Evolutionary conservation across 768 basidiomycete genomes (phyloP).

Genomic region (Tylopilus intermedius): DNA sequence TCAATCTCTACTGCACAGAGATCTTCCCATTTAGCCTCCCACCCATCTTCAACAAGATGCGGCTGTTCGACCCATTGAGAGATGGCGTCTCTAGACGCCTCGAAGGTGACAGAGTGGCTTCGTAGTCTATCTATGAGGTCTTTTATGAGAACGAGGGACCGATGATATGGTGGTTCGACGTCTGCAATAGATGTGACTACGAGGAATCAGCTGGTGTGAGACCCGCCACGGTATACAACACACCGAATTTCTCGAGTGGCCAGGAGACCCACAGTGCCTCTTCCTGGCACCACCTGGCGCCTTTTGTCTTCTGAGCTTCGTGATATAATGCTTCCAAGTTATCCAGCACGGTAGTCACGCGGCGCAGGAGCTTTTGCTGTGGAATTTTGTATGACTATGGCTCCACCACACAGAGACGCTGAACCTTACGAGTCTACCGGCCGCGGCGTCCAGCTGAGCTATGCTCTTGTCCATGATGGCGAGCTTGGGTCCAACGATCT

Average conservation of each 20-base stretch:
- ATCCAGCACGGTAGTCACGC: conserved; percentile 60
- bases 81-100: conserved; percentile 59
- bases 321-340: conserved; percentile 57
- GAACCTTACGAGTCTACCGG: conserved; percentile 59
- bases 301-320: conserved; percentile 69
- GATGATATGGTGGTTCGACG: conserved; percentile 61
- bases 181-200: conserved; percentile 53
- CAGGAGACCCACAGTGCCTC: conserved; percentile 81
- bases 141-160: conserved; percentile 53
- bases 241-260: conserved; percentile 77
- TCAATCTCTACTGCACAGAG: conserved; percentile 74
- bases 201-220: background rate
- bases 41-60: conserved; percentile 60
- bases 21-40: conserved; percentile 74
- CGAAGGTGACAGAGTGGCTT: conserved; percentile 63
- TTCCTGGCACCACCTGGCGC: conserved; percentile 62
- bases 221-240: no score
- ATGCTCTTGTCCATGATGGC: conserved; percentile 64
- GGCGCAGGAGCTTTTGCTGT: conserved; percentile 68
- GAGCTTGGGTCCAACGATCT: conserved; percentile 62
- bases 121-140: conserved; percentile 56
- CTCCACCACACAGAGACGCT: background rate
- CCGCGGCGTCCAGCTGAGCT: conserved; percentile 50
- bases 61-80: conserved; percentile 67
- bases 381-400: background rate